Conservation (phyloP, 1,284 basidiomycete genomes). For the Ceratobasidium sp. region DNA sequence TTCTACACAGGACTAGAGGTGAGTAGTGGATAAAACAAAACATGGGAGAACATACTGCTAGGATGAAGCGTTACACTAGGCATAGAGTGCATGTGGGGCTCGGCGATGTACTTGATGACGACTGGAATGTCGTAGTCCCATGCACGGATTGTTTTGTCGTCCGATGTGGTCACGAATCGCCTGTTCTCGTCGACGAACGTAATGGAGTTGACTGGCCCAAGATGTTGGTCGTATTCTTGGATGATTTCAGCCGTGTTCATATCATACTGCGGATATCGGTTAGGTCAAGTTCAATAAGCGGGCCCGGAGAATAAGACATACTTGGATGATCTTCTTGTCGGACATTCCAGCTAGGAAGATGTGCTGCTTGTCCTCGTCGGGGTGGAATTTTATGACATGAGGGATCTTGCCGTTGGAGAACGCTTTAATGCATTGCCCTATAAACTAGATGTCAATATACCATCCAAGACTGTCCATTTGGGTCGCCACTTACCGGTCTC, state of each 20-base stretch:
- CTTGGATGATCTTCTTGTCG: constrained; percentile 99
- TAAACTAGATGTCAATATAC: not conserved
- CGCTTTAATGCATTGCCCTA: constrained; percentile 88
- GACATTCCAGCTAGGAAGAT: constrained; percentile 98
- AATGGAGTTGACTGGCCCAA: constrained; percentile 98
- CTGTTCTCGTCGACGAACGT: constrained; percentile 98
- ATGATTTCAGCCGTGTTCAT: constrained; percentile 92
- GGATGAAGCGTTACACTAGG: constrained; percentile 96
- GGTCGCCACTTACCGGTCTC: constrained; percentile 73
- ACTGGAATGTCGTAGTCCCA: constrained; percentile 99
- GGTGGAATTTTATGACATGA: constrained; percentile 94
- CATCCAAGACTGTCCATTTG: not conserved
- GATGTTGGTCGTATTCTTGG: constrained; percentile 98
- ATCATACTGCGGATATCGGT: constrained; percentile 78
- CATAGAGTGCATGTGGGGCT: constrained; percentile 99
- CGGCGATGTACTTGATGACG: constrained; percentile 99
- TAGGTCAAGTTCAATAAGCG: not conserved
- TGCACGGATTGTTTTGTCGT: constrained; percentile 98
- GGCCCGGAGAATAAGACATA: constrained; percentile 53
- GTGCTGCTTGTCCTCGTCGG: constrained; percentile 94
- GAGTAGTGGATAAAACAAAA: not conserved
- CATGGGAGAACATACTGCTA: constrained; percentile 72
- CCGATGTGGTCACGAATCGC: constrained; percentile 97
- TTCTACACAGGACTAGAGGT: constrained; percentile 59
- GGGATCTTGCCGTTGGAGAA: constrained; percentile 98